phyloP scores from a whole-genome alignment of 257 asterid genomes.

The Salvia rosmarinus region DNA sequence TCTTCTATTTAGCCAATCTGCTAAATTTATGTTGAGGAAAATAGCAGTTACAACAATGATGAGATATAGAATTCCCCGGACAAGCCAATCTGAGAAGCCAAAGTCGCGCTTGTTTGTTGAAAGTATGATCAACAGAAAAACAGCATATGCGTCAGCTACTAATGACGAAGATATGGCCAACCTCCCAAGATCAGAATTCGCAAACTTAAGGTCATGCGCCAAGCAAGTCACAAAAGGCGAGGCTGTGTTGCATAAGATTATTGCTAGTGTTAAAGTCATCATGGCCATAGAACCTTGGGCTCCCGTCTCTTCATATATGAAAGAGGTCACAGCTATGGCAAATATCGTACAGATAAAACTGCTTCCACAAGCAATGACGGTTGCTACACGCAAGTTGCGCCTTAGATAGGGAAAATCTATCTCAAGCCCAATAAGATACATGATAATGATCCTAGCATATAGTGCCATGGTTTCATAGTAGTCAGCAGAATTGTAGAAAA shows the following conservation, averaged over 20 bases:
- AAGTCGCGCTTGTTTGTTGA: slow-evolving; percentile 44
- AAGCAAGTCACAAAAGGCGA: slow-evolving; percentile 78
- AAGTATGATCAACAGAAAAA: slow-evolving; percentile 56
- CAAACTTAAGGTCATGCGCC: slow-evolving; percentile 84
- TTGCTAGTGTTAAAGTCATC: slow-evolving; percentile 64
- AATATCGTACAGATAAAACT: slow-evolving; percentile 69
- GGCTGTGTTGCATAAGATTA: slow-evolving; percentile 78
- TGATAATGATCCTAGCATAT: slow-evolving; percentile 76
- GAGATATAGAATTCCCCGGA: slow-evolving; percentile 45
- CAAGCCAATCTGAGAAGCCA: slow-evolving; percentile 41
- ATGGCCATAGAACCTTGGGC: slow-evolving; percentile 51
- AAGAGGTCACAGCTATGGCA: slow-evolving; percentile 71
- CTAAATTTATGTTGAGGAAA: slow-evolving; percentile 52
- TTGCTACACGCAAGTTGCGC: slow-evolving; percentile 70
- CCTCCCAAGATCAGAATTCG: slow-evolving; percentile 79
- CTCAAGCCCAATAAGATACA: slow-evolving; percentile 93
- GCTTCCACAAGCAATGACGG: slow-evolving; percentile 65
- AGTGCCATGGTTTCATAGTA: slow-evolving; percentile 83
- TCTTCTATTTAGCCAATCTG: slow-evolving; percentile 77
- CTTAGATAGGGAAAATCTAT: slow-evolving; percentile 73
- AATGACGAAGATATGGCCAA: slow-evolving; percentile 78
- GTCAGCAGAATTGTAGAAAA: slow-evolving; percentile 65
- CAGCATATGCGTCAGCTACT: slow-evolving; percentile 75
- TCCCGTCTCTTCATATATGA: slow-evolving; percentile 61
- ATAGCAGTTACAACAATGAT: slow-evolving; percentile 53